These are phyloP conservation scores for Fusarium sp. DNA, from an alignment of 2,329 filamentous ascomycete genomes.

Conservation along the genomic window DNA sequence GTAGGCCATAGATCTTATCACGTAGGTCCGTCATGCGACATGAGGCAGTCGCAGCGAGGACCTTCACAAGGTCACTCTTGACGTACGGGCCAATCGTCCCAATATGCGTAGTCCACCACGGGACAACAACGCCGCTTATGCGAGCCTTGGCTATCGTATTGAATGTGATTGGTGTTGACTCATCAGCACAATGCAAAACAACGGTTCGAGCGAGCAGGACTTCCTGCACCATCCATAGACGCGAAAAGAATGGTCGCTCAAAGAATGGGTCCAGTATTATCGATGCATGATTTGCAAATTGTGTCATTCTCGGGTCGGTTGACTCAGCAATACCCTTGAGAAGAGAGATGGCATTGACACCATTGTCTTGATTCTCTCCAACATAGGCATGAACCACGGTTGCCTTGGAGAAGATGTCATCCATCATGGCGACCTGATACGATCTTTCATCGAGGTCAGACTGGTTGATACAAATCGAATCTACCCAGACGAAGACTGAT, in stretches of 20 bases:
- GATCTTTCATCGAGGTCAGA: slow-evolving; percentile 21
- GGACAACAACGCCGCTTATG: background rate
- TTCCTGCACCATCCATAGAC: slow-evolving; percentile 30
- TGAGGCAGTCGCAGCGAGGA: slow-evolving; percentile 15
- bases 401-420: slow-evolving; percentile 19
- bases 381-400: slow-evolving; percentile 17
- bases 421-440: slow-evolving; percentile 26
- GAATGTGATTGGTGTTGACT: background rate
- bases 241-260: slow-evolving; percentile 17
- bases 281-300: background rate
- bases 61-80: background rate
- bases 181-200: slow-evolving; percentile 13
- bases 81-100: slow-evolving; percentile 5
- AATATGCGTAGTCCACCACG: slow-evolving; percentile 15
- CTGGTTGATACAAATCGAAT: slow-evolving; percentile 31
- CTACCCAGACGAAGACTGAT: slow-evolving; percentile 20
- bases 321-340: background rate
- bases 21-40: slow-evolving; percentile 20
- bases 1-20: slow-evolving; percentile 27
- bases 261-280: slow-evolving; percentile 1
- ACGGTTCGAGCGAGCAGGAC: slow-evolving; percentile 15
- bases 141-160: background rate
- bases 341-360: background rate
- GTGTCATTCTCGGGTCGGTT: background rate
- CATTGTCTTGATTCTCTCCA: slow-evolving; percentile 11